Conservation (phyloP, 2,329 filamentous ascomycete species). For the Coniochaeta pulveracea region DNA sequence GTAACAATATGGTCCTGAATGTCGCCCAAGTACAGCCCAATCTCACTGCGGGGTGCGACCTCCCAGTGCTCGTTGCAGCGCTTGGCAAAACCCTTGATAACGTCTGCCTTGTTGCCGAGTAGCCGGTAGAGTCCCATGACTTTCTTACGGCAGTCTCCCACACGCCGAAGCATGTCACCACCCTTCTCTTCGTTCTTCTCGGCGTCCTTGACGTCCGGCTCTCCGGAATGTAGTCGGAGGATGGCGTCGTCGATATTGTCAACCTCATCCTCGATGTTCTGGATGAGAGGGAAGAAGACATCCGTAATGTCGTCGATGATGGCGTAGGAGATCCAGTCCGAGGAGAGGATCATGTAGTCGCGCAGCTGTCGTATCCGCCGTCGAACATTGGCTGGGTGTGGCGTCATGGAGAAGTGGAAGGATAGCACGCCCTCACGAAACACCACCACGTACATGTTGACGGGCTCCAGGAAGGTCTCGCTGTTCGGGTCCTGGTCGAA, state of each 20-base stretch:
- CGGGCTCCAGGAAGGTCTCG: conserved; percentile 83
- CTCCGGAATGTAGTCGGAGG: conserved; percentile 62
- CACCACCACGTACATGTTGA: conserved; percentile 96
- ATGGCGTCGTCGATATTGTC: conserved; percentile 95
- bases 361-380: conserved; percentile 85
- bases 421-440: conserved; percentile 92
- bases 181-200: conserved; percentile 40
- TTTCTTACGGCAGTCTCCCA: conserved; percentile 91
- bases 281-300: conserved; percentile 85
- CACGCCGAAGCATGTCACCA: conserved; percentile 79
- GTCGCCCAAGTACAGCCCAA: conserved; percentile 93
- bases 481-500: conserved; percentile 91
- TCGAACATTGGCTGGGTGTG: conserved; percentile 91
- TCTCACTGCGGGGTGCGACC: conserved; percentile 86
- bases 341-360: conserved; percentile 84
- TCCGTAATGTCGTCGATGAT: conserved; percentile 98
- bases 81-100: conserved; percentile 98
- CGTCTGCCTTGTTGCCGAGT: conserved; percentile 93
- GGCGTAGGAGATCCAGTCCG: conserved; percentile 97
- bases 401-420: conserved; percentile 95
- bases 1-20: conserved; percentile 99
- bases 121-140: conserved; percentile 93
- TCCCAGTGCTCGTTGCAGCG: conserved; percentile 97
- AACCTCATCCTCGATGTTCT: conserved; percentile 88
- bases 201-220: conserved; percentile 23